Evolutionary conservation across 83 land plant species (phyloP), one percentile per base, ranked within the genome.

Genomic region (Picea abies): DNA sequence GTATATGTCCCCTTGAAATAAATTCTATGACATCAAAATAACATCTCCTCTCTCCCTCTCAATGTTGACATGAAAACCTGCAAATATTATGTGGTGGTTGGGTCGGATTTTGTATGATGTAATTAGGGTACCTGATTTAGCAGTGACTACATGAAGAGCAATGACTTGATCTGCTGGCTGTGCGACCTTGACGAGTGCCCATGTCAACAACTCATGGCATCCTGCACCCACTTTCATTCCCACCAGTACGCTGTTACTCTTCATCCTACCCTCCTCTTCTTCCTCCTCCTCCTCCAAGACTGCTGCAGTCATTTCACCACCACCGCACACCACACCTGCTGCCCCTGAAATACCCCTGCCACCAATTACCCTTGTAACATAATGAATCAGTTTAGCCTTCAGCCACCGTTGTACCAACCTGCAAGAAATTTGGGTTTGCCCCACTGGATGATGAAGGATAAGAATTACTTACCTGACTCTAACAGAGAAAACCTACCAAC

Each of bases 121-220:
- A 52, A 65, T 20, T 65, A n/a, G 23, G 26, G 44, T 79, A 79
- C 81, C 81, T 37, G 81, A 63, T 22, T 60, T 11, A 65, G 22
- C 68, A 60, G 65, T 79, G 22, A 90, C 82, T 8, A 93, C 91
- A 81, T 91, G 93, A 32, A 93, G 87, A 79, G 91, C 95, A 39
- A 93, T 63, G 10, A 93, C 90, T 12, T 83, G 84, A 85, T 93
- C 95, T 5, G 91, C 93, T 6, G 91, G 83, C 67, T 87, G 80
- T 3, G 91, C 90, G 4, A 85, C 87, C 76, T 89, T 93, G 47
- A 89, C 88, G 35, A 93, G 76, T 32, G 93, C 88, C 93, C 95
- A 93, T 0, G 95, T 93, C 37, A 93, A 82, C 56, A 93, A 58
- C 82, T 93, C 90, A 47, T 82, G 77, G 80, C 95, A 87, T 10